phyloP scores from a whole-genome alignment of 768 basidiomycete species.

The Pleurotus sapidus region DNA sequence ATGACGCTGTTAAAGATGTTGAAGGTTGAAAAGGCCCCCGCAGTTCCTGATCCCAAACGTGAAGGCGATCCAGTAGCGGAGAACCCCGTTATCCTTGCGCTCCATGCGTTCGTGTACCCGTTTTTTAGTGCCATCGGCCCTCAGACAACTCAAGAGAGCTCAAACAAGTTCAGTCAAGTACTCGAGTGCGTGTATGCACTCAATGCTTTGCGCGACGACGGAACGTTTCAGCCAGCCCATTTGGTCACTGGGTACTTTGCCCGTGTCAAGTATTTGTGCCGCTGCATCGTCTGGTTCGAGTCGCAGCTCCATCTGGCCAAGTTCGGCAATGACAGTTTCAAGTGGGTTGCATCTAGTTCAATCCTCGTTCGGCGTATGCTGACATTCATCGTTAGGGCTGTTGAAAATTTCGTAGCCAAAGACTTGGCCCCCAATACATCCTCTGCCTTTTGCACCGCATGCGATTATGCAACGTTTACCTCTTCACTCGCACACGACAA shows the following conservation, averaged over 20 bases:
- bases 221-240: conserved; percentile 12
- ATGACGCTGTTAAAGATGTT: too few relatives aligned
- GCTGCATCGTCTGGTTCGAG: conserved; percentile 12
- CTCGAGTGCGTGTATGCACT: conserved; percentile 15
- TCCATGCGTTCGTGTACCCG: too few relatives aligned
- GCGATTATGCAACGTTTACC: conserved; percentile 12
- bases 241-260: conserved; percentile 12
- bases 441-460: neutral
- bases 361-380: too few relatives aligned
- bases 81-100: too few relatives aligned
- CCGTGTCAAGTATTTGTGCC: conserved; percentile 9
- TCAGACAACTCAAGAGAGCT: too few relatives aligned
- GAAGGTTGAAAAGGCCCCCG: too few relatives aligned
- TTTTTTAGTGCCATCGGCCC: too few relatives aligned
- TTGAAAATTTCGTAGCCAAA: neutral
- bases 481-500: conserved; percentile 7
- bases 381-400: neutral
- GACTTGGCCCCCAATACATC: neutral
- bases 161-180: conserved; percentile 9
- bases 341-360: too few relatives aligned
- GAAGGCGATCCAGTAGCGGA: too few relatives aligned
- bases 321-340: neutral
- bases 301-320: neutral
- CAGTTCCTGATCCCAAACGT: too few relatives aligned
- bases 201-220: conserved; percentile 9